Evolutionary conservation across 441 rosid genomes (phyloP), one percentile per base, ranked within the genome.

Genomic region (Adansonia madagascariensis): DNA sequence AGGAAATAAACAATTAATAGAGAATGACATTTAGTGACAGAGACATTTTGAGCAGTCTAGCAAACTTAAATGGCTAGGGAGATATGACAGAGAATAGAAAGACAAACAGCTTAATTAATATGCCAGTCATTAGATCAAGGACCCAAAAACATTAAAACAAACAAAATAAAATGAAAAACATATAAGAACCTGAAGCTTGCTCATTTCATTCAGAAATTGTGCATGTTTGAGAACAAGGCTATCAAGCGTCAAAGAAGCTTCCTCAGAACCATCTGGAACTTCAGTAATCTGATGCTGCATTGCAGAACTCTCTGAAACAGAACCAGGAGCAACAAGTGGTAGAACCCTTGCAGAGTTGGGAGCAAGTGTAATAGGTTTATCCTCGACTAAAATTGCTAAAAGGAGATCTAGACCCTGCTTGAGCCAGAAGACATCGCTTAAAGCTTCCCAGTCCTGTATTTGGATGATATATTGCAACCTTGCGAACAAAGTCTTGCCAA

Each of bases 321-420:
- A 81, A 82, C 86, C 78, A 43, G 92, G 87, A 79, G 78, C 79
- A 75, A 87, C 83, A 78, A 97, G 86, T 18, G 97, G 90, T 56
- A 85, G 82, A 78, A 97, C 86, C 89, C 94, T 90, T 62, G 99
- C 99, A 84, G 98, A 91, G 84, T 97, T 94, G 69, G 98, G 91
- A 74, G 98, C 99, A 72, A 97, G 92, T 20, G 95, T 97, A 80
- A 97, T 94, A 61, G 97, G 93, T 81, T 93, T 89, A 79, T 90
- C 87, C 86, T 91, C 95, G n/a, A 92, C 92, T 76, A 94, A 86
- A 75, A 93, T 89, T 69, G 99, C 97, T 66, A 97, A 87, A 79
- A 97, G 96, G 78, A 97, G 96, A 91, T 97, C 98, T 81, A 97
- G 95, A 76, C 99, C 98, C 82, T 97, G 99, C 83, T 97, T 97